Percentiles rank a stretch among this genome's conserved stretches.
These are phyloP conservation scores for Penicillium angulare DNA, from an alignment of 495 filamentous ascomycete species.

Conservation along the genomic window DNA sequence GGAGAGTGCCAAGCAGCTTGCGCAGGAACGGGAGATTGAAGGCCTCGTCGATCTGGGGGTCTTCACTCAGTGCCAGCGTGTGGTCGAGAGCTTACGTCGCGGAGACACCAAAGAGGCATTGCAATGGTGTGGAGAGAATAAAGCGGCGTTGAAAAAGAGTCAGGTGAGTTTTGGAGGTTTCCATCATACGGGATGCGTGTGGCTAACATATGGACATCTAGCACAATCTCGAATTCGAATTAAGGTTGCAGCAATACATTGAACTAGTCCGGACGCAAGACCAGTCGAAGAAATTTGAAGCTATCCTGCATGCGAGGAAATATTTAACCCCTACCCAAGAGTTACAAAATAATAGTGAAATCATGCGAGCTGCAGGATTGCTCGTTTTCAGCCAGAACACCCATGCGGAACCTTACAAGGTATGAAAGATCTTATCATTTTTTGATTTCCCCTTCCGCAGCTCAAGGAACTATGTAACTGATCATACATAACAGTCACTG, in stretches of 20 bases:
- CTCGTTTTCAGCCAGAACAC: constrained; percentile 71
- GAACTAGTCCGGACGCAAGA: constrained; percentile 73
- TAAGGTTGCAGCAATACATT: constrained; percentile 94
- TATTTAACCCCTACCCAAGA: constrained; percentile 67
- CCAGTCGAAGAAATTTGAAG: constrained; percentile 62
- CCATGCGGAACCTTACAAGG: constrained; percentile 60
- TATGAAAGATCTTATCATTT: too few species aligned
- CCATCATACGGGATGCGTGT: not conserved
- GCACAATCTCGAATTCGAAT: constrained; percentile 89
- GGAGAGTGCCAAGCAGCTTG: constrained; percentile 71
- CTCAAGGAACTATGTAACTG: not conserved
- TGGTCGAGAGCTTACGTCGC: constrained; percentile 66
- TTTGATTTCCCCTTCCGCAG: too few species aligned
- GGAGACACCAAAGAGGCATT: constrained; percentile 77
- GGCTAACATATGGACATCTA: constrained; percentile 24
- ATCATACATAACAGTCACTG: constrained; percentile 50
- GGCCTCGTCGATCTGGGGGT: constrained; percentile 86
- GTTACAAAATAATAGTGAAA: constrained; percentile 64
- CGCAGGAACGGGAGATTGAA: constrained; percentile 66
- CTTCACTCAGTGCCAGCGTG: constrained; percentile 76
- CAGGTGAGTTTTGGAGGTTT: constrained; percentile 51
- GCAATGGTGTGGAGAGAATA: constrained; percentile 90
- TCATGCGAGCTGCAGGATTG: constrained; percentile 72
- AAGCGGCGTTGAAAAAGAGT: constrained; percentile 79
- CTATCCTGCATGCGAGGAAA: constrained; percentile 78